These are phyloP conservation scores for Coriaria nepalensis DNA, from an alignment of 306 rosid species.

Conservation along the genomic window DNA sequence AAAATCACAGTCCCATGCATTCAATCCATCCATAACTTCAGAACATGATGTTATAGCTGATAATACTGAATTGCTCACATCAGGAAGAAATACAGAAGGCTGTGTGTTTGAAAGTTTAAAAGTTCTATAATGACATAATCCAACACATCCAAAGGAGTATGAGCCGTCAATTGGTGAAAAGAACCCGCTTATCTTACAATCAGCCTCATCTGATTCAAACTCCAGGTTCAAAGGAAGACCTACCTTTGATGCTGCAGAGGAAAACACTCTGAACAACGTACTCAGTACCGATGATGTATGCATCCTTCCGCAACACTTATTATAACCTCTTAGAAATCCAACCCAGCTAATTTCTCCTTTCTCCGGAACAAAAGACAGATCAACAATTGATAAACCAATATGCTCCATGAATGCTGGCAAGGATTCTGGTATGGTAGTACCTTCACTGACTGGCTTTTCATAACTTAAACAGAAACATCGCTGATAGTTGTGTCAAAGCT, in stretches of 20 bases:
- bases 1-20: constrained; percentile 47
- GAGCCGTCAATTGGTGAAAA: constrained; percentile 37
- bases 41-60: constrained; percentile 45
- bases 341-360: constrained; percentile 59
- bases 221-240: constrained; percentile 34
- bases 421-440: constrained; percentile 19
- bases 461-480: constrained; percentile 33
- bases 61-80: constrained; percentile 49
- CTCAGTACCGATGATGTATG: constrained; percentile 46
- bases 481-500: constrained; percentile 38
- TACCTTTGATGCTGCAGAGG: constrained; percentile 11
- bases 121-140: constrained; percentile 41
- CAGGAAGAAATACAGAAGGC: constrained; percentile 30
- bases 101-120: constrained; percentile 18
- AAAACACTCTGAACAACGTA: constrained; percentile 37
- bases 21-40: constrained; percentile 25
- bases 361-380: constrained; percentile 39
- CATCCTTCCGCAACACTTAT: constrained; percentile 52
- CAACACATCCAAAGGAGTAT: constrained; percentile 64
- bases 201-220: constrained; percentile 46
- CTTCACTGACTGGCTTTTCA: constrained; percentile 23
- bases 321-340: constrained; percentile 61
- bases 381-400: constrained; percentile 41
- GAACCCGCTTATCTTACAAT: constrained; percentile 49
- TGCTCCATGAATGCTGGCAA: constrained; percentile 47